phyloP scores from a whole-genome alignment of 2,329 filamentous ascomycete species.

The Curvularia lunata region DNA sequence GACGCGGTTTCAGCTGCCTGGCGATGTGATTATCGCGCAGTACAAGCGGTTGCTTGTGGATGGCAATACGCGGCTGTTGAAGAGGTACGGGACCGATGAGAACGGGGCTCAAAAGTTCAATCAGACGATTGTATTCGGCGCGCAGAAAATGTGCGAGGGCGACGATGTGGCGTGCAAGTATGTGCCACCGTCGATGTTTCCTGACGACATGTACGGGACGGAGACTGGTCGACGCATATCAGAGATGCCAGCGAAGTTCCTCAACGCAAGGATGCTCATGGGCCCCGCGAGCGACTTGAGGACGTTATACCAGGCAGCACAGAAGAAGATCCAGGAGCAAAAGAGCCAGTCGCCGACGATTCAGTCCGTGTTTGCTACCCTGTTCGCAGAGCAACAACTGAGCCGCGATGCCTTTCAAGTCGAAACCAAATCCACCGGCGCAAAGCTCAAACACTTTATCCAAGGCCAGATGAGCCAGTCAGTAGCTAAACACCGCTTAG shows the following conservation, averaged over 20 bases:
- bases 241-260: conserved; percentile 49
- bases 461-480: conserved; percentile 45
- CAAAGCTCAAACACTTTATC: conserved; percentile 26
- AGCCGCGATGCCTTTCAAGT: conserved; percentile 51
- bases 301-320: conserved; percentile 53
- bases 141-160: conserved; percentile 60
- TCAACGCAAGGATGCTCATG: conserved; percentile 58
- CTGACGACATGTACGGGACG: conserved; percentile 57
- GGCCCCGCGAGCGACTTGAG: conserved; percentile 59
- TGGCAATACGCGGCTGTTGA: conserved; percentile 60
- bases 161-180: conserved; percentile 60
- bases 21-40: conserved; percentile 66
- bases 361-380: conserved; percentile 56
- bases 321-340: conserved; percentile 46
- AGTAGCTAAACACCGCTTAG: conserved; percentile 36
- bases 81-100: conserved; percentile 55
- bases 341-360: conserved; percentile 45
- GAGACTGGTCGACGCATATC: conserved; percentile 47
- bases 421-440: conserved; percentile 8
- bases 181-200: conserved; percentile 59
- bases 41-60: conserved; percentile 64
- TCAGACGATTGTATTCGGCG: conserved; percentile 63
- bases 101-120: conserved; percentile 45
- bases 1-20: conserved; percentile 69
- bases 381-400: conserved; percentile 63